Evolutionary conservation across 805 yeast species (phyloP).

Genomic region (Ogataea kodamae): DNA sequence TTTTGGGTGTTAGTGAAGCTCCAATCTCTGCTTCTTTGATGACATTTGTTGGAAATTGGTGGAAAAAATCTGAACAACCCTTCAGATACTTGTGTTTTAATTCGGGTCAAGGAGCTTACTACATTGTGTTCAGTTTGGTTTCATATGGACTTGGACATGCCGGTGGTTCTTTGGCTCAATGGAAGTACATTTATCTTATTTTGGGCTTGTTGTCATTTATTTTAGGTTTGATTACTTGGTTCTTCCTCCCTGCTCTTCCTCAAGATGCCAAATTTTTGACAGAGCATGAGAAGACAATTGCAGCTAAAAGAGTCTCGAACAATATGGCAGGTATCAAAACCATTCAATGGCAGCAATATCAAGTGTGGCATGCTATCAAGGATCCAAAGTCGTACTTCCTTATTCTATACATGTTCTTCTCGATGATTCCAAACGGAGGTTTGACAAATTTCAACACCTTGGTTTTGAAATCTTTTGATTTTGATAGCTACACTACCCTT

Average conservation of each 20-base stretch:
- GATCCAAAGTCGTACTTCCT: conserved; percentile 24
- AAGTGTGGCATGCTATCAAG: conserved; percentile 21
- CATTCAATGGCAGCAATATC: conserved; percentile 25
- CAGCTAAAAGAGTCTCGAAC: conserved; percentile 6
- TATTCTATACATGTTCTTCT: conserved; percentile 22
- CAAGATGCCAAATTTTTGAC: conserved; percentile 40
- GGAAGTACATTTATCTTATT: conserved; percentile 58
- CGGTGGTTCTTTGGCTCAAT: conserved; percentile 40
- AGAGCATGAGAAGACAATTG: conserved; percentile 34
- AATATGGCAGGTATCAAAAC: conserved; percentile 17
- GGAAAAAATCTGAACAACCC: conserved; percentile 44
- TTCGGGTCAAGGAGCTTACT: conserved; percentile 42
- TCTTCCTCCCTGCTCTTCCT: conserved; percentile 38
- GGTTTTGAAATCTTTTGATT: conserved; percentile 20
- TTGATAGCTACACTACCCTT: conserved; percentile 15
- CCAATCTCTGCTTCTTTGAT: conserved; percentile 56
- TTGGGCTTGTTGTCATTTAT: conserved; percentile 53
- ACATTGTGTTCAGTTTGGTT: conserved; percentile 45
- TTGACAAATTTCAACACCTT: conserved; percentile 28
- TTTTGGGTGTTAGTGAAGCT: conserved; percentile 51
- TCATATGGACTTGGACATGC: conserved; percentile 50
- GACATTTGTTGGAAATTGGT: conserved; percentile 54
- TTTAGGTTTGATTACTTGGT: conserved; percentile 20
- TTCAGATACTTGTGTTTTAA: conserved; percentile 36
- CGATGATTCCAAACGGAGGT: conserved; percentile 32